A percentile compares a stretch with the other conserved stretches of the same genome.
Evolutionary conservation across 495 filamentous ascomycete genomes (phyloP).

Genomic region (Peziza echinospora): DNA sequence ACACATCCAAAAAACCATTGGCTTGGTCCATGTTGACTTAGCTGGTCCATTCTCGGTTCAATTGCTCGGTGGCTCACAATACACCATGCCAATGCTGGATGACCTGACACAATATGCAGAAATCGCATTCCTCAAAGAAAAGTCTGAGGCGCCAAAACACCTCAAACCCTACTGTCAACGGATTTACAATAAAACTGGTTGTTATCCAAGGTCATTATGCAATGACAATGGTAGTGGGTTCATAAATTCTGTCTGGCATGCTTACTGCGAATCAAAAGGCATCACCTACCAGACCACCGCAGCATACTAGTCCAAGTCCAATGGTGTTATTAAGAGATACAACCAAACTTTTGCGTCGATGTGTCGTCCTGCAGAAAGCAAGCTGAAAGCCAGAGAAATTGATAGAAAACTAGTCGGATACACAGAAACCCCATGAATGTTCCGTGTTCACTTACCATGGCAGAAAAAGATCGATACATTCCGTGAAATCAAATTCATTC

Average conservation of each 20-base stretch:
- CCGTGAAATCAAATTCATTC: not conserved
- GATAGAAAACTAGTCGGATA: slow-evolving; percentile 2
- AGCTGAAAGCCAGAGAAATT: not conserved
- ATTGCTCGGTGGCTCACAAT: not conserved
- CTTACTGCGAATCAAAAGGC: not conserved
- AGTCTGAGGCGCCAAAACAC: not conserved
- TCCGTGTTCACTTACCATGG: not conserved
- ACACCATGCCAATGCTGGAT: slow-evolving; percentile 2
- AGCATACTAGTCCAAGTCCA: not conserved
- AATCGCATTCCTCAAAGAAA: slow-evolving; percentile 3
- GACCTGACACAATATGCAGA: not conserved
- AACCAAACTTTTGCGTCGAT: not conserved
- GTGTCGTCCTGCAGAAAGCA: not conserved
- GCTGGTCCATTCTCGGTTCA: not conserved
- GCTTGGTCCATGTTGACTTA: not conserved
- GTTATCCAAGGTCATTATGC: not conserved
- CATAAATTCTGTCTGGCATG: not conserved
- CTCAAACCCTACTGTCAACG: not conserved
- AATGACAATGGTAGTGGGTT: not conserved
- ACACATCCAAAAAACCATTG: too few species aligned
- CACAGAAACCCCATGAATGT: not conserved
- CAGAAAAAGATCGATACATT: not conserved
- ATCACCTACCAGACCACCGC: not conserved
- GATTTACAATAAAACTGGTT: not conserved
- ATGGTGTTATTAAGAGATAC: slow-evolving; percentile 1